Conservation (phyloP, 2,329 filamentous ascomycete genomes). For the Alternaria rosae region DNA sequence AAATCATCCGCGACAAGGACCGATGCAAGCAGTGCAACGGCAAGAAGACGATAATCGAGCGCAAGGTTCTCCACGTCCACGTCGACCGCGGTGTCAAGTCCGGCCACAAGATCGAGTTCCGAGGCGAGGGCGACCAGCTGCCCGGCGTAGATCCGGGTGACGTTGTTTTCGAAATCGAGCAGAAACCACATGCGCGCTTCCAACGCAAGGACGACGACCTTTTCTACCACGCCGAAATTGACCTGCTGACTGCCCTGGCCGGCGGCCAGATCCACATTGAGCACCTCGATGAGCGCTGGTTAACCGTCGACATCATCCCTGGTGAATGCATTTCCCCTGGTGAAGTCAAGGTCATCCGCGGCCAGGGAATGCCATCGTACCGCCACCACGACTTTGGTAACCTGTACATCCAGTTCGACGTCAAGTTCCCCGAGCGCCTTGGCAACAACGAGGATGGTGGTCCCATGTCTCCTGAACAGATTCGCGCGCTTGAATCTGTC, state of each 20-base stretch:
- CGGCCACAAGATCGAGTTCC: slow-evolving; percentile 96
- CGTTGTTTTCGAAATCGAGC: slow-evolving; percentile 98
- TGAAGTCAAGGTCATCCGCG: slow-evolving; percentile 89
- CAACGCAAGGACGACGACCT: slow-evolving; percentile 96
- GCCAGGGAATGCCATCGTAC: slow-evolving; percentile 96
- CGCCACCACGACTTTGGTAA: slow-evolving; percentile 96
- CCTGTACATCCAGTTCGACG: slow-evolving; percentile 95
- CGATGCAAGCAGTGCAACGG: slow-evolving; percentile 95
- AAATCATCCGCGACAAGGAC: slow-evolving; percentile 96
- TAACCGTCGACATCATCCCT: slow-evolving; percentile 89
- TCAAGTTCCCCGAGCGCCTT: slow-evolving; percentile 82
- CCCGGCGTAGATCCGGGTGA: slow-evolving; percentile 93
- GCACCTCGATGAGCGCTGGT: slow-evolving; percentile 96
- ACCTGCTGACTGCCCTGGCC: slow-evolving; percentile 91
- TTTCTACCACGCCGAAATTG: slow-evolving; percentile 93
- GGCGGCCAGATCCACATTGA: slow-evolving; percentile 92
- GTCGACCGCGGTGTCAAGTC: slow-evolving; percentile 93
- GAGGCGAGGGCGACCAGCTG: slow-evolving; percentile 94
- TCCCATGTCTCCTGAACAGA: slow-evolving; percentile 67
- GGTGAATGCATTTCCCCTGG: slow-evolving; percentile 94
- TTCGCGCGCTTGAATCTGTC: slow-evolving; percentile 81
- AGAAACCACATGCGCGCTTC: slow-evolving; percentile 97
- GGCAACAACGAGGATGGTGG: slow-evolving; percentile 54
- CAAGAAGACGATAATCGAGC: slow-evolving; percentile 97
- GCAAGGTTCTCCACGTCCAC: slow-evolving; percentile 97